A percentile compares a stretch with the other conserved stretches of the same genome.
Evolutionary conservation across 768 basidiomycete genomes (phyloP).

Genomic region (Boletus edulis): DNA sequence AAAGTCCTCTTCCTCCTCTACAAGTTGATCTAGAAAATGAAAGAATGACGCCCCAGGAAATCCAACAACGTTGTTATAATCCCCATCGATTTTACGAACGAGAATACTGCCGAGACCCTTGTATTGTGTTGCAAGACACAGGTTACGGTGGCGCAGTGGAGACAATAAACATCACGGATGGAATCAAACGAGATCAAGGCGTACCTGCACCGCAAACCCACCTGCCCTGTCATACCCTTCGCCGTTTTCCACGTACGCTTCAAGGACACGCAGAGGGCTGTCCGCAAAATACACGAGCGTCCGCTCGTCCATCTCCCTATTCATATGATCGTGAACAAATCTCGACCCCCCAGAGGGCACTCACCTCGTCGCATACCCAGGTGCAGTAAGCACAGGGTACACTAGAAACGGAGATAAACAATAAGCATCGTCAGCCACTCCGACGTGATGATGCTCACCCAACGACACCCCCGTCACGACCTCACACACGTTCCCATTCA

Average conservation of each 20-base stretch:
- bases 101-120: slow-evolving; percentile 82
- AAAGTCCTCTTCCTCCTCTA: slow-evolving; percentile 78
- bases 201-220: slow-evolving; percentile 90
- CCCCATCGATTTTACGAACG: slow-evolving; percentile 83
- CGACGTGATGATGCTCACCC: slow-evolving; percentile 44
- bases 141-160: too few relatives aligned
- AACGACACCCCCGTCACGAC: slow-evolving; percentile 90
- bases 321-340: neutral
- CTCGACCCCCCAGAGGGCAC: neutral
- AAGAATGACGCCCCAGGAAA: slow-evolving; percentile 90
- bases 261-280: slow-evolving; percentile 52
- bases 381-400: slow-evolving; percentile 71
- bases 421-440: too few relatives aligned
- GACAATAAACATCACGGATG: neutral
- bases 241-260: slow-evolving; percentile 81
- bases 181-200: neutral
- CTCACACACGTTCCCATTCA: slow-evolving; percentile 85
- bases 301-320: slow-evolving; percentile 79
- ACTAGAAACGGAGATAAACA: slow-evolving; percentile 35
- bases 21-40: slow-evolving; percentile 62
- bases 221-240: slow-evolving; percentile 90
- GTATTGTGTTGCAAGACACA: too few relatives aligned
- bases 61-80: slow-evolving; percentile 88
- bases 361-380: slow-evolving; percentile 73
- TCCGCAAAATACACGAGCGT: slow-evolving; percentile 76